These are phyloP conservation scores for Curvularia spicifera DNA, from an alignment of 2,329 filamentous ascomycete genomes.

Conservation along the genomic window DNA sequence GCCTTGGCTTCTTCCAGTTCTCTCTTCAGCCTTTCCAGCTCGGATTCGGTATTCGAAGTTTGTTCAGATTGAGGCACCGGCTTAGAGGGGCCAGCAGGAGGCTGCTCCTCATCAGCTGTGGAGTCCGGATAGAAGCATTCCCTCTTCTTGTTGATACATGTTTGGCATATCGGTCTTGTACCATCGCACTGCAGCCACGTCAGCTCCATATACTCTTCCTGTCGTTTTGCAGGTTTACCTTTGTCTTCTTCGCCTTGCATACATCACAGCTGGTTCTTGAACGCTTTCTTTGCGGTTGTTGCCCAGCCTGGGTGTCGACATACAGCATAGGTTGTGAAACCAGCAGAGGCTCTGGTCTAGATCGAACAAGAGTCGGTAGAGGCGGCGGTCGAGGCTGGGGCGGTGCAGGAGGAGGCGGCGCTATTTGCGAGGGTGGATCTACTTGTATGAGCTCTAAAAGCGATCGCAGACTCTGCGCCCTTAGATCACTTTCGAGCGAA, in stretches of 20 bases:
- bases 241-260: constrained; percentile 48
- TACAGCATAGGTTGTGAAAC: constrained; percentile 6
- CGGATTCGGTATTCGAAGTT: constrained; percentile 31
- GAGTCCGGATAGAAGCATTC: constrained; percentile 43
- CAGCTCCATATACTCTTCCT: constrained; percentile 7
- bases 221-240: constrained; percentile 29
- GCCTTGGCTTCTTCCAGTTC: constrained; percentile 48
- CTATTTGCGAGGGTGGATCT: constrained; percentile 25
- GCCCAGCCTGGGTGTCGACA: constrained; percentile 16
- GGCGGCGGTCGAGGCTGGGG: constrained; percentile 18
- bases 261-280: constrained; percentile 45
- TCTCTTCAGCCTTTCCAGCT: constrained; percentile 45
- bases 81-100: constrained; percentile 21
- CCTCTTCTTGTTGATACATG: constrained; percentile 46
- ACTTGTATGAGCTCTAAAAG: constrained; percentile 47
- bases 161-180: constrained; percentile 42
- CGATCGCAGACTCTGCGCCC: constrained; percentile 47
- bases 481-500: constrained; percentile 48
- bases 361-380: constrained; percentile 13
- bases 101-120: constrained; percentile 26
- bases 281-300: constrained; percentile 26
- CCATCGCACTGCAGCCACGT: constrained; percentile 43
- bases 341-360: constrained; percentile 10
- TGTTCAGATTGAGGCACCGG: constrained; percentile 23
- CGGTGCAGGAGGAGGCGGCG: constrained; percentile 21